Percentiles rank a stretch among this genome's conserved stretches.
Evolutionary conservation across 441 rosid species (phyloP).

Genomic region (Syzygium malaccense): DNA sequence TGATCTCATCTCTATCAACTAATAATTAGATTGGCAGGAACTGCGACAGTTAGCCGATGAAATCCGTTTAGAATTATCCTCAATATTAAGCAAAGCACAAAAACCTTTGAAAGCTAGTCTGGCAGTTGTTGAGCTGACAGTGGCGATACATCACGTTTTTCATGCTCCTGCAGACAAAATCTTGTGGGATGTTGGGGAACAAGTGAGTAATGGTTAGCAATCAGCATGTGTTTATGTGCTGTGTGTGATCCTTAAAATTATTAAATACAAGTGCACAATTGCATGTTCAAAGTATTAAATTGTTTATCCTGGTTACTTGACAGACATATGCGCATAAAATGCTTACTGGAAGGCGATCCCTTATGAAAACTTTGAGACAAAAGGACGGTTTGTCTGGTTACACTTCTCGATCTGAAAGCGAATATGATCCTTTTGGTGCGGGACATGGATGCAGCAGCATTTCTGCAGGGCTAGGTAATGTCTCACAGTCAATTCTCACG

Average conservation of each 20-base stretch:
- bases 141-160: slow-evolving; percentile 80
- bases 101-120: slow-evolving; percentile 55
- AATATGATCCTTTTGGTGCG: slow-evolving; percentile 79
- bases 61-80: slow-evolving; percentile 51
- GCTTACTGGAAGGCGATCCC: slow-evolving; percentile 73
- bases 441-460: slow-evolving; percentile 92
- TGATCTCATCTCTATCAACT: background rate
- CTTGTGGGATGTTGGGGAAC: slow-evolving; percentile 86
- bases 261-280: background rate
- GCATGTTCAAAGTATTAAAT: background rate
- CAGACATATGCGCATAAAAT: slow-evolving; percentile 95
- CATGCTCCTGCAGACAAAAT: slow-evolving; percentile 83
- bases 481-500: background rate
- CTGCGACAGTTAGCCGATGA: slow-evolving; percentile 68
- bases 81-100: slow-evolving; percentile 36
- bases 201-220: slow-evolving; percentile 31
- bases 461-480: slow-evolving; percentile 89
- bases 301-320: slow-evolving; percentile 7
- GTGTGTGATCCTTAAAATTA: background rate
- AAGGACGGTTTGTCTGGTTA: slow-evolving; percentile 57
- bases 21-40: slow-evolving; percentile 39
- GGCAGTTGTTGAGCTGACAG: slow-evolving; percentile 73
- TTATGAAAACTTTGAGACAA: slow-evolving; percentile 50
- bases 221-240: background rate
- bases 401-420: slow-evolving; percentile 62